Percentiles rank a stretch among this genome's conserved stretches.
Evolutionary conservation across 345 rosid species (phyloP).

Genomic region (Arabis hirsuta): DNA sequence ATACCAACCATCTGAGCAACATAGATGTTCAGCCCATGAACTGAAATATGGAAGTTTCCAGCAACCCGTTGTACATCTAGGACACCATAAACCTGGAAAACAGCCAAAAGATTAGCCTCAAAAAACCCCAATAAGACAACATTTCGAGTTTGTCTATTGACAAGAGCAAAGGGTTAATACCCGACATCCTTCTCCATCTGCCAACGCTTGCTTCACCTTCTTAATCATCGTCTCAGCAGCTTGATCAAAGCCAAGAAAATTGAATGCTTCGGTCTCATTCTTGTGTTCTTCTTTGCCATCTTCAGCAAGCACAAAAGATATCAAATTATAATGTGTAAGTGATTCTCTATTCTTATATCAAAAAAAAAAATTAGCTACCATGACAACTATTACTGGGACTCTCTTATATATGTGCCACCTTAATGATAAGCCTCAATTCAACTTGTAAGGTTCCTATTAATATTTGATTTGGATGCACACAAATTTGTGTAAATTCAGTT

Average conservation of each 20-base stretch:
- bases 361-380: conserved; percentile 8
- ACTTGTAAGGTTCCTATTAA: conserved; percentile 4
- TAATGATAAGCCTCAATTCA: not conserved
- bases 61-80: conserved; percentile 98
- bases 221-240: conserved; percentile 84
- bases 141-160: conserved; percentile 7
- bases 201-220: conserved; percentile 90
- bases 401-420: not conserved
- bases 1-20: conserved; percentile 91
- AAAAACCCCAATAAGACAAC: not conserved
- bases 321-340: not conserved
- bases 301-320: conserved; percentile 45
- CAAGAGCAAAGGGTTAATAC: conserved; percentile 49
- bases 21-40: conserved; percentile 90
- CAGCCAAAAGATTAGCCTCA: conserved; percentile 28
- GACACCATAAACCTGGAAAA: conserved; percentile 84
- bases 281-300: conserved; percentile 70
- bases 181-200: conserved; percentile 92
- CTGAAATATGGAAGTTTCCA: conserved; percentile 98
- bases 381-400: conserved; percentile 25
- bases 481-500: not conserved
- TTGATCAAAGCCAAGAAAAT: conserved; percentile 70
- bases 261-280: conserved; percentile 53
- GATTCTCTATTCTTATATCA: conserved; percentile 6
- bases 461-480: not conserved